Evolutionary conservation across 2,329 filamentous ascomycete genomes (phyloP).

Genomic region (Scortechinia acanthostroma): DNA sequence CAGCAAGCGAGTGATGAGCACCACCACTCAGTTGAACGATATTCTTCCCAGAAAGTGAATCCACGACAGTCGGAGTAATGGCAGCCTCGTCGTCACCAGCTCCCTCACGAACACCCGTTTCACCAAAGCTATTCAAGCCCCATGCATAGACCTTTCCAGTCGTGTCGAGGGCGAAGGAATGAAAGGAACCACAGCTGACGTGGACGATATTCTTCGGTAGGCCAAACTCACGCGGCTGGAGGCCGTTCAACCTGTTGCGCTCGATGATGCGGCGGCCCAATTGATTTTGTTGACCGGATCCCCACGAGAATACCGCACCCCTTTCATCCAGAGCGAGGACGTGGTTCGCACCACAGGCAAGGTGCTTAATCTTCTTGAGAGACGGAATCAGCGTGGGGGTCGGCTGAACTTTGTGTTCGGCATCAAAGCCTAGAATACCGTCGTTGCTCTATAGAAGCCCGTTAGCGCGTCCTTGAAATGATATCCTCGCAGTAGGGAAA

Average conservation of each 20-base stretch:
- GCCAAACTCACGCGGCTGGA: slow-evolving; percentile 15
- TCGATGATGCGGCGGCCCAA: slow-evolving; percentile 37
- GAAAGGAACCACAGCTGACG: slow-evolving; percentile 49
- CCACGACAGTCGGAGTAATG: slow-evolving; percentile 45
- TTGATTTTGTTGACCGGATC: slow-evolving; percentile 56
- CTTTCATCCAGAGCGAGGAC: slow-evolving; percentile 45
- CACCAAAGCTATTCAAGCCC: slow-evolving; percentile 60
- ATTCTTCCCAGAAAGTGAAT: slow-evolving; percentile 38
- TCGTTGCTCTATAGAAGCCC: slow-evolving; percentile 8
- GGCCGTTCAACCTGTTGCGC: slow-evolving; percentile 11
- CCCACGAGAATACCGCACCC: slow-evolving; percentile 52
- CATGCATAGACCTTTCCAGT: slow-evolving; percentile 55
- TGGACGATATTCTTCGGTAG: slow-evolving; percentile 13
- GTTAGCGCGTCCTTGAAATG: slow-evolving; percentile 10
- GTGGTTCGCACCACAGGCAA: slow-evolving; percentile 49
- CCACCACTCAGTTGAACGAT: slow-evolving; percentile 49
- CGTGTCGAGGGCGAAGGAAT: slow-evolving; percentile 55
- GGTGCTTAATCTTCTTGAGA: slow-evolving; percentile 42
- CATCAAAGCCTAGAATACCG: slow-evolving; percentile 8
- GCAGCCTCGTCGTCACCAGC: slow-evolving; percentile 51
- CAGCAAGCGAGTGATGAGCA: slow-evolving; percentile 48
- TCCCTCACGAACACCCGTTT: slow-evolving; percentile 43
- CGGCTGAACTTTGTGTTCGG: slow-evolving; percentile 8
- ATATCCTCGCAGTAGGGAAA: slow-evolving; percentile 2
- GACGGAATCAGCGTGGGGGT: slow-evolving; percentile 42